Base-by-base conservation (phyloP, 2,329 filamentous ascomycete species). In the Fusarium protoensiforme region DNA sequence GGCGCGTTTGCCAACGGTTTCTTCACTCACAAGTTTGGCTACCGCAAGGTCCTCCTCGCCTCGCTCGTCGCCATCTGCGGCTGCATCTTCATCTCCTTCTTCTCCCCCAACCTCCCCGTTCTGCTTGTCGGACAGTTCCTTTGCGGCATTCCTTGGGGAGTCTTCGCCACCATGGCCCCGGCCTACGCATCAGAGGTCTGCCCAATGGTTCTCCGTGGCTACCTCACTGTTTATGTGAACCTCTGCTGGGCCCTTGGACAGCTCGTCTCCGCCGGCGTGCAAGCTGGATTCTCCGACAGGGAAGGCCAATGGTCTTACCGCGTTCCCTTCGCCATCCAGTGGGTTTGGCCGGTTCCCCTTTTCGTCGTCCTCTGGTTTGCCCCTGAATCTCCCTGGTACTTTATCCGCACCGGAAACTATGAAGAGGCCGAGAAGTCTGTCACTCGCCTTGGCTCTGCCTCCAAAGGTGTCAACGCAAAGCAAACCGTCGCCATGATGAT, bases 401-500 rank as follows among this genome's bases (percentile, higher is more conserved):
- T 78, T 7, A 75, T 78, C 7, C 67, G 68, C 13, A n/a, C 24
- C 73, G 88, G 87, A 29, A 84, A 85, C 20, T 80, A 90, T 35
- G 89, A 89, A 9, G 68, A 76, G 16, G 72, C 76, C 6, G 84
- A 89, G 20, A 92, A 35, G 18, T 46, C 38, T 20, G 22, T 90
- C 4, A 90, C 88, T 46, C 41, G 41, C 5, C 41, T 46, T 46
- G 41, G 41, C 2, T 46, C 41, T 18, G 5, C 41, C 8, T 46
- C 14, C 8, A 27, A 27, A 54, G 74, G 82, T 66, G 65, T 76
- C 29, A 80, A 80, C 31, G 71, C 77, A 2, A 53, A 67, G 29
- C 92, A 94, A 81, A 94, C 92, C 0, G 65, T 83, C 29, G 79
- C 80, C 51, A 78, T 82, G 75, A 83, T 84, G 75, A 74, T 81